Evolutionary conservation across 169 alveolate species (phyloP).

Genomic region (Eimeria falciformis): DNA sequence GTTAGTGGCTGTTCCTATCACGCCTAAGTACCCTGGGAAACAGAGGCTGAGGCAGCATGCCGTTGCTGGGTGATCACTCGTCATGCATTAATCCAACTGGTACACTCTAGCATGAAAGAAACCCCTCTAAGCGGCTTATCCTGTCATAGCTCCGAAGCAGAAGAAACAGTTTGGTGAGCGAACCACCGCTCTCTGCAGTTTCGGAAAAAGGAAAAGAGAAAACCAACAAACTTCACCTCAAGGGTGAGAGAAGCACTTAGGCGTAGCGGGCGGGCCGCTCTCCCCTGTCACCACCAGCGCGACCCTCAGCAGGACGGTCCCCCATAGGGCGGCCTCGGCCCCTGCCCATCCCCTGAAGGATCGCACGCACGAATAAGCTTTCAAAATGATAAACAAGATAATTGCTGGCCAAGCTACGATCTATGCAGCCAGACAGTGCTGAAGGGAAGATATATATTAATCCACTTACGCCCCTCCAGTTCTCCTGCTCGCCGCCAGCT

Average conservation of each 20-base stretch:
- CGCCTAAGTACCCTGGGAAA: no score
- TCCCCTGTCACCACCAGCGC: conserved; percentile 53
- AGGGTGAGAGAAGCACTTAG: not conserved
- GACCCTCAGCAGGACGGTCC: conserved; percentile 1
- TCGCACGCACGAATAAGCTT: not conserved
- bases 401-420: no score
- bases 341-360: conserved; percentile 50
- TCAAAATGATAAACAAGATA: not conserved
- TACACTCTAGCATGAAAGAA: no score
- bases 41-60: no score
- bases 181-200: not conserved
- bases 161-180: not conserved
- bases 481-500: conserved; percentile 47
- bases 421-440: no score
- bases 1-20: no score
- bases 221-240: not conserved
- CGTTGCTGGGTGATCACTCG: no score
- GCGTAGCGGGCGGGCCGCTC: conserved; percentile 61
- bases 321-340: conserved; percentile 49
- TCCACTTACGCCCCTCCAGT: conserved; percentile 66
- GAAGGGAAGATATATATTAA: no score
- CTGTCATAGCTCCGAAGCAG: no score
- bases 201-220: not conserved
- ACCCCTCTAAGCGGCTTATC: no score
- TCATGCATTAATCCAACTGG: no score